A percentile compares a stretch with the other conserved stretches of the same genome.
These are phyloP conservation scores for Musa schizocarpa DNA, from an alignment of 176 grass and related monocot species.

Conservation along the genomic window DNA sequence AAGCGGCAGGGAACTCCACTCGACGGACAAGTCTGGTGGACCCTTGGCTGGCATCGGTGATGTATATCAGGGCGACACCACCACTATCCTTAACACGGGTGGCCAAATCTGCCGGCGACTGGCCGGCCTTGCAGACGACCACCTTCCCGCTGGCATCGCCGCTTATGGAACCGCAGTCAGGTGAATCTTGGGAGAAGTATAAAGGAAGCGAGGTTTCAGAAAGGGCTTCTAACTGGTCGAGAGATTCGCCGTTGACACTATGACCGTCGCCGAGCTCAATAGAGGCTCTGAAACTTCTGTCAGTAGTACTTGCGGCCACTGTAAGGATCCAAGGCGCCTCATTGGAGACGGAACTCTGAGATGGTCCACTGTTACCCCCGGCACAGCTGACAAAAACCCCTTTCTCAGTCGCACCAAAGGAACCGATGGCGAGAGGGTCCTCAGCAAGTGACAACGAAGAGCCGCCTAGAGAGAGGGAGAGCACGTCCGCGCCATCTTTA, in stretches of 20 bases:
- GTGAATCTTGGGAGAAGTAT: constrained; percentile 34
- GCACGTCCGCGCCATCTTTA: constrained; percentile 20
- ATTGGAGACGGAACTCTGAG: constrained; percentile 27
- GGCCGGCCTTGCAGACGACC: constrained; percentile 43
- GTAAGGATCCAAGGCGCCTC: constrained; percentile 58
- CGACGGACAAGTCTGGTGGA: not conserved
- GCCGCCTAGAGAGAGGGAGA: constrained; percentile 18
- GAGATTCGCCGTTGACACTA: constrained; percentile 61
- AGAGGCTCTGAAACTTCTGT: constrained; percentile 37
- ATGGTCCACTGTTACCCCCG: constrained; percentile 18
- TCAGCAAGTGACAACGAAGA: constrained; percentile 20
- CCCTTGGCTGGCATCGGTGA: constrained; percentile 58
- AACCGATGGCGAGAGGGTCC: constrained; percentile 44
- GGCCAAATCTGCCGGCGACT: constrained; percentile 1
- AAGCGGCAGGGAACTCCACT: constrained; percentile 38
- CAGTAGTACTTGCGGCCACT: constrained; percentile 36
- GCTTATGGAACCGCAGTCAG: constrained; percentile 34
- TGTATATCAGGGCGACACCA: constrained; percentile 48
- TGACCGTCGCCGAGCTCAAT: constrained; percentile 35
- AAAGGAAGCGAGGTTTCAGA: constrained; percentile 26
- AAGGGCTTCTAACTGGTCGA: constrained; percentile 45
- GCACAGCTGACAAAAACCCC: constrained; percentile 49
- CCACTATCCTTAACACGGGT: constrained; percentile 40
- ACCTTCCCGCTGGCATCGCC: constrained; percentile 44
- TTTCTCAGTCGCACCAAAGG: constrained; percentile 29